These are phyloP conservation scores for Syzygium aromaticum DNA, from an alignment of 345 rosid species.

Conservation along the genomic window DNA sequence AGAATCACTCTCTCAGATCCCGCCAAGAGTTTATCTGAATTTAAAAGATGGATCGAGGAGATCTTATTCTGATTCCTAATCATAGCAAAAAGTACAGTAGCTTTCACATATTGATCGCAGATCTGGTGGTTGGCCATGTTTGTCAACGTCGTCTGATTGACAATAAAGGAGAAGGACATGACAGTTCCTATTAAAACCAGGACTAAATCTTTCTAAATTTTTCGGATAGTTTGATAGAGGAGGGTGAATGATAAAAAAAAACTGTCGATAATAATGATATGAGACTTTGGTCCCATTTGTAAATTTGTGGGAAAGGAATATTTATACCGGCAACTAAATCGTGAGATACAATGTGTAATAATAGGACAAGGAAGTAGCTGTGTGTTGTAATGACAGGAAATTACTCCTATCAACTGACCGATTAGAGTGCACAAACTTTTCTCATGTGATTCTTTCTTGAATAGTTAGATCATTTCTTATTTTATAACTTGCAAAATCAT, in stretches of 20 bases:
- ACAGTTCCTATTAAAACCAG: not conserved
- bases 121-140: not conserved
- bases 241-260: not conserved
- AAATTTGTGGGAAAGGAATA: not conserved
- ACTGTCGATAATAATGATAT: not conserved
- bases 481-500: not conserved
- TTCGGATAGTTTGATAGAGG: not conserved
- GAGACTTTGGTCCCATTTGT: not conserved
- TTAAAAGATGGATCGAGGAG: too few species aligned
- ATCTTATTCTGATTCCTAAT: too few species aligned
- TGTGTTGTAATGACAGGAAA: not conserved
- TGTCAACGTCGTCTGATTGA: not conserved
- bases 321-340: not conserved
- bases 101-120: too few species aligned
- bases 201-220: not conserved
- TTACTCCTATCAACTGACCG: not conserved
- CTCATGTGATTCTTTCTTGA: not conserved
- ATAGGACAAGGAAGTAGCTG: not conserved
- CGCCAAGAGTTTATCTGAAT: too few species aligned
- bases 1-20: not conserved
- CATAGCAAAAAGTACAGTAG: too few species aligned
- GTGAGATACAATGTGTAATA: not conserved
- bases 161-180: not conserved
- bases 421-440: not conserved
- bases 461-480: too few species aligned